Base-by-base conservation (phyloP, 192 early-diverging fungal species). In the Kickxella alabastrina region DNA sequence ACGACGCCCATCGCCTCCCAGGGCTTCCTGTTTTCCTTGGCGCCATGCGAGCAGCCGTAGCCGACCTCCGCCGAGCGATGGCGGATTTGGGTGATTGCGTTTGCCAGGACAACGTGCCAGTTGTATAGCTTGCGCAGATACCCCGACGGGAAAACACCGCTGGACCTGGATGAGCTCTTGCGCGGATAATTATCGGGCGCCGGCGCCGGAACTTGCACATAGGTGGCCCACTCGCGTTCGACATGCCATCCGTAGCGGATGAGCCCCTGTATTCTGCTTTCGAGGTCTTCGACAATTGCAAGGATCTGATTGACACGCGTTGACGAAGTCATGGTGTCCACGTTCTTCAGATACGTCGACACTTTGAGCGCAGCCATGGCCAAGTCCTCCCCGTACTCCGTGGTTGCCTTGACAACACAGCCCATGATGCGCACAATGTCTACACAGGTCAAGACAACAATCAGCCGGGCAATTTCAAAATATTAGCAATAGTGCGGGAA, bases 161-260 rank as follows among this genome's bases (percentile, higher is more conserved):
- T 6, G 24, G 27, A 40, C 19, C 18, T 15, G n/a, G 46, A 4
- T 4, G 26, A 10, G 21, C 29, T 34, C 13, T 31, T 47, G 37
- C 42, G 41, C 44, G 42, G 10, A 8, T n/a, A 17, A 17, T 57
- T 27, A 25, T 31, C 32, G 7, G 26, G 46, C 10, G 18, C 28
- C 35, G 44, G 17, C 31, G 13, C 36, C 17, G 48, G 22, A 12
- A 38, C 15, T 32, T 23, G 35, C 24, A 75, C 71, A 29, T 75
- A 67, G 29, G 10, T 35, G 18, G 35, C 52, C 71, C 71, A 75
- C 39, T 67, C 71, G 52, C 56, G 59, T 52, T 75, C 59, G 15
- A 75, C 28, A 14, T 52, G n/a, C 71, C 71, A 75, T 14, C 59
- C 56, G 39, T 75, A 75, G 32, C 71, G 64, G 15, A 75, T 63